Base-by-base conservation (phyloP, 768 basidiomycete species). In the Lactarius evosmus region DNA sequence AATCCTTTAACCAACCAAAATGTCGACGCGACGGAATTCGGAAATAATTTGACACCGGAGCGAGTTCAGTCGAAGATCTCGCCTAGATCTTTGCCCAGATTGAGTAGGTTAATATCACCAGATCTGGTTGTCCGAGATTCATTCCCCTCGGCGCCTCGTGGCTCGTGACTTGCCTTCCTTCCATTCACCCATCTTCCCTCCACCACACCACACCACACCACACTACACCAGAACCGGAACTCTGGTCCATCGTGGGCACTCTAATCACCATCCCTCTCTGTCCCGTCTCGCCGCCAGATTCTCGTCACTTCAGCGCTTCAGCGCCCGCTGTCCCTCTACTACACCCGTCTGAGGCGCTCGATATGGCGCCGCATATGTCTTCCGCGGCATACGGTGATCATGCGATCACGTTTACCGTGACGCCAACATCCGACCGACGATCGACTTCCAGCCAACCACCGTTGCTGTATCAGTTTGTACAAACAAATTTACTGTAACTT, bases 31-130 rank as follows among this genome's bases (percentile, higher is more conserved):
- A 46, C 44, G 22, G 44, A 46, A 46, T 46, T 46, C 34, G 36
- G 56, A 46, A 57, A 46, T 29, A 41, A 27, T 29, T 58, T 66
- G 61, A 63, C 65, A 66, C 51, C 56, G n/a, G 33, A 32, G 29
- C n/a, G 53, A 22, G 51, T 46, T 49, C 66, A 60, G 63, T 67
- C 58, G 62, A 63, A 65, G 63, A 65, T 67, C 57, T 27, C 12
- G 2, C 2, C 34, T 8, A 61, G 64, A 63, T 58, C 50, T 36
- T 25, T 44, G 27, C 22, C 61, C 34, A 62, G 56, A 64, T 60
- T 64, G 53, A 60, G 58, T 55, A 34, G 49, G 32, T 29, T 25
- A 64, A 65, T 60, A 65, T 56, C 38, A 12, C 58, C 63, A 56
- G 49, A 65, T 61, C 55, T 32, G 55, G 59, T 44, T 41, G 22